A percentile compares a stretch with the other conserved stretches of the same genome.
phyloP scores from a whole-genome alignment of 2,329 filamentous ascomycete species.

The Cordyceps cicadae region DNA sequence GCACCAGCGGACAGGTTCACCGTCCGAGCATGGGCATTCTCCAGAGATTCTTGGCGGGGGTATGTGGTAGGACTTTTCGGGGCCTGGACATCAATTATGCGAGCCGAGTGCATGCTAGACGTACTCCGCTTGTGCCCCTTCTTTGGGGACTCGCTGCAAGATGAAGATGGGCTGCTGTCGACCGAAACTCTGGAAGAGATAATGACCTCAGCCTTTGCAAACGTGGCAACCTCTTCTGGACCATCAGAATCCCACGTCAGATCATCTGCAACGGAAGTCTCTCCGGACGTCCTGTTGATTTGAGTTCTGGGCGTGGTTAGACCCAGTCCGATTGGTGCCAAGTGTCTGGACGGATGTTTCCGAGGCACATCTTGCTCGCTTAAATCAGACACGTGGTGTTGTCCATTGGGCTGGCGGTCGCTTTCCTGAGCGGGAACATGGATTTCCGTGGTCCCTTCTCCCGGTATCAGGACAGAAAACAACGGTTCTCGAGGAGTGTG shows the following conservation, averaged over 20 bases:
- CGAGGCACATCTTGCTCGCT: neutral
- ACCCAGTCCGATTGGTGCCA: constrained; percentile 1
- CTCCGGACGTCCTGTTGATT: neutral
- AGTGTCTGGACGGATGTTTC: neutral
- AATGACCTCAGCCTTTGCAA: constrained; percentile 51
- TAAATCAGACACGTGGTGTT: constrained; percentile 1
- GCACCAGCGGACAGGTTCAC: constrained; percentile 33
- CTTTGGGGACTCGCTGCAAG: constrained; percentile 38
- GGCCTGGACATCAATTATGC: constrained; percentile 48
- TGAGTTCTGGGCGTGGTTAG: neutral
- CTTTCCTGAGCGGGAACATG: neutral
- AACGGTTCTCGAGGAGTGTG: constrained; percentile 22
- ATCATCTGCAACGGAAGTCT: neutral
- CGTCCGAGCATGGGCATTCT: constrained; percentile 33
- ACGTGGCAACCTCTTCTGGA: constrained; percentile 33
- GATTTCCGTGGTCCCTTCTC: neutral
- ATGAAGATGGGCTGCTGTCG: constrained; percentile 41
- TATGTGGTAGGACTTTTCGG: constrained; percentile 39
- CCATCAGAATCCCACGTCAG: constrained; percentile 24
- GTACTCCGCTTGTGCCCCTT: constrained; percentile 30
- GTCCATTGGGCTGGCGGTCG: neutral
- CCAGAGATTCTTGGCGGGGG: constrained; percentile 43
- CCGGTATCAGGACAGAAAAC: neutral
- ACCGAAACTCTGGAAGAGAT: constrained; percentile 50
- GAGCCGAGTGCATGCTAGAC: constrained; percentile 46